phyloP scores from a whole-genome alignment of 2,329 filamentous ascomycete genomes.

The Aspergillus quadricinctus region DNA sequence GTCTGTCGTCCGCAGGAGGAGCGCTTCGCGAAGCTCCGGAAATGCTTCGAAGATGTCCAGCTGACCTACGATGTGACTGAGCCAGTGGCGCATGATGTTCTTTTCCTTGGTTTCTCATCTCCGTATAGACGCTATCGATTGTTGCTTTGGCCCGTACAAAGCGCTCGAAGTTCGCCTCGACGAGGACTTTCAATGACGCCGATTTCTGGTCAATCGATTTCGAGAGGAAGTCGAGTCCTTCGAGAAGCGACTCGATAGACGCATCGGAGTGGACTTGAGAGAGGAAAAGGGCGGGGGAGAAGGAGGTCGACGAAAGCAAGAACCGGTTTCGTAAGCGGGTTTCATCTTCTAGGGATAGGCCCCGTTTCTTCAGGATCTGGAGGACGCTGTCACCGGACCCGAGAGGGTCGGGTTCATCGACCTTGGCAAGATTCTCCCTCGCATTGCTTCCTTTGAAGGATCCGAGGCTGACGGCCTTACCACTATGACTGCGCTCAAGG shows the following conservation, averaged over 20 bases:
- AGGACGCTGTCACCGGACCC: slow-evolving; percentile 87
- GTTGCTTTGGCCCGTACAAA: slow-evolving; percentile 97
- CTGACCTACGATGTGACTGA: slow-evolving; percentile 61
- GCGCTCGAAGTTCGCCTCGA: slow-evolving; percentile 96
- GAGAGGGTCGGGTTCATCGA: slow-evolving; percentile 88
- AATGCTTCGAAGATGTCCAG: slow-evolving; percentile 56
- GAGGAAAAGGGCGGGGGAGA: slow-evolving; percentile 86
- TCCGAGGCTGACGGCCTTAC: slow-evolving; percentile 62
- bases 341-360: slow-evolving; percentile 81
- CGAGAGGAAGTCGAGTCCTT: slow-evolving; percentile 80
- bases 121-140: slow-evolving; percentile 97
- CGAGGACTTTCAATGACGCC: slow-evolving; percentile 88
- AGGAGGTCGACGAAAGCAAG: slow-evolving; percentile 89
- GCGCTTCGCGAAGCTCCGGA: slow-evolving; percentile 39
- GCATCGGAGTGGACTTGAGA: slow-evolving; percentile 85
- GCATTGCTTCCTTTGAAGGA: slow-evolving; percentile 65
- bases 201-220: slow-evolving; percentile 96
- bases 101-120: slow-evolving; percentile 76
- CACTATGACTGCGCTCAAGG: slow-evolving; percentile 69
- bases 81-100: slow-evolving; percentile 37
- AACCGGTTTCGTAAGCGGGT: slow-evolving; percentile 80
- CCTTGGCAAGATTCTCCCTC: slow-evolving; percentile 73
- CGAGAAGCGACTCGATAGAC: slow-evolving; percentile 74
- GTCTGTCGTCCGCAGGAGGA: slow-evolving; percentile 47
- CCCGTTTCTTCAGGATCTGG: slow-evolving; percentile 68